Percentiles rank a stretch among this genome's conserved stretches.
phyloP scores from a whole-genome alignment of 108 stramenopile genomes.

The Bacterosira constricta region DNA sequence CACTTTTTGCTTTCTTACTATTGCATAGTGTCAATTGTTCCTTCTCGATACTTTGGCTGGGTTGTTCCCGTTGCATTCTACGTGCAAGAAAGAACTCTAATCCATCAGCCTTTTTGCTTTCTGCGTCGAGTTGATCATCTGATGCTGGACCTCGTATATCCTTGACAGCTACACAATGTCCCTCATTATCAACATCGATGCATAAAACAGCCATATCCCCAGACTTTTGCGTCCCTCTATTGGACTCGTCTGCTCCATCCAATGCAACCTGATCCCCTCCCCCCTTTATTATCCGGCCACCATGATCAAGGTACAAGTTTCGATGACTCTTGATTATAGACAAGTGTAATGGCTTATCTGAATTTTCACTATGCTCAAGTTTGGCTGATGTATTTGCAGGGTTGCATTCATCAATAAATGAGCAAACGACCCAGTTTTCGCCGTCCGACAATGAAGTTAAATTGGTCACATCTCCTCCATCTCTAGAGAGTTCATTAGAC shows the following conservation, averaged over 20 bases:
- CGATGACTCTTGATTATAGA: neutral
- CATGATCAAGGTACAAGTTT: constrained; percentile 1
- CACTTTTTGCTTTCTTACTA: neutral
- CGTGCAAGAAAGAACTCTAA: constrained; percentile 26
- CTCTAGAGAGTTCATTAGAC: too few species aligned
- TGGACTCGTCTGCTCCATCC: constrained; percentile 4
- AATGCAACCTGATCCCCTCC: neutral
- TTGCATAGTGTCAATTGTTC: neutral
- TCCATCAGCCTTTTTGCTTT: neutral
- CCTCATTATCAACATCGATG: constrained; percentile 32
- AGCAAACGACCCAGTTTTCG: constrained; percentile 15
- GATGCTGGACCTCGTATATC: constrained; percentile 13
- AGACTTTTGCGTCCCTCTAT: neutral
- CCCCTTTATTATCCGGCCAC: neutral
- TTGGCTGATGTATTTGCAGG: too few species aligned
- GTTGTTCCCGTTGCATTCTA: neutral
- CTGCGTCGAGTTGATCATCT: neutral
- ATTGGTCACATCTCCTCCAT: neutral
- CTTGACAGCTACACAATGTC: constrained; percentile 29
- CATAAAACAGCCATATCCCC: constrained; percentile 10
- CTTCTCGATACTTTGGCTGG: neutral
- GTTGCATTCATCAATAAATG: too few species aligned
- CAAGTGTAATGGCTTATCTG: neutral
- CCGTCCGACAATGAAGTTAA: constrained; percentile 11
- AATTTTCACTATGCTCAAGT: neutral